Conservation (phyloP, 257 asterid genomes). For the Penstemon newberryi region DNA sequence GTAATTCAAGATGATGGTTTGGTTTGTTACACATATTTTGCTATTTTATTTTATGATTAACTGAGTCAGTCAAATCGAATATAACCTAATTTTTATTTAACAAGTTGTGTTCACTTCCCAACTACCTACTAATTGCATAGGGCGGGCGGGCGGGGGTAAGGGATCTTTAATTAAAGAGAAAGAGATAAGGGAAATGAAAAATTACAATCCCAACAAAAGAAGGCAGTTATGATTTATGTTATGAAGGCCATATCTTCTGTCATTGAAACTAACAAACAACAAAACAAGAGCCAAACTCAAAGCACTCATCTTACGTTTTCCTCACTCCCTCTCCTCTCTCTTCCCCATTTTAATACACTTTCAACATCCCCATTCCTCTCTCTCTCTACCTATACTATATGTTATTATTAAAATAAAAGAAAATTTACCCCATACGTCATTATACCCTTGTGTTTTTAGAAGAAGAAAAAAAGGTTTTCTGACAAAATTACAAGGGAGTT, state of each 20-base stretch:
- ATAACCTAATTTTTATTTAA: too few relatives aligned
- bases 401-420: background rate
- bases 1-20: too few relatives aligned
- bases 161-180: background rate
- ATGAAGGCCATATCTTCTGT: slow-evolving; percentile 39
- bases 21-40: too few relatives aligned
- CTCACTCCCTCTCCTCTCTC: slow-evolving; percentile 15
- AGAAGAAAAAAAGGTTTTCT: too few relatives aligned
- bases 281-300: slow-evolving; percentile 26
- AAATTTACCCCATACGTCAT: too few relatives aligned
- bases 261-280: slow-evolving; percentile 36
- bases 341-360: slow-evolving; percentile 26
- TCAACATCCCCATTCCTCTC: slow-evolving; percentile 17
- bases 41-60: too few relatives aligned
- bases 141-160: too few relatives aligned
- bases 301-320: slow-evolving; percentile 40
- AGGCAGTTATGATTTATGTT: slow-evolving; percentile 40
- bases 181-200: slow-evolving; percentile 10
- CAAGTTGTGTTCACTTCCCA: background rate
- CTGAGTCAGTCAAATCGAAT: too few relatives aligned
- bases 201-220: slow-evolving; percentile 52
- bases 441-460: too few relatives aligned
- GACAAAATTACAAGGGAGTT: too few relatives aligned
- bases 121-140: background rate
- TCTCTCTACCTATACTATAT: background rate